Evolutionary conservation across 202 grass and related monocot genomes (phyloP), one percentile per base, ranked within the genome.

Genomic region (Setaria viridis): DNA sequence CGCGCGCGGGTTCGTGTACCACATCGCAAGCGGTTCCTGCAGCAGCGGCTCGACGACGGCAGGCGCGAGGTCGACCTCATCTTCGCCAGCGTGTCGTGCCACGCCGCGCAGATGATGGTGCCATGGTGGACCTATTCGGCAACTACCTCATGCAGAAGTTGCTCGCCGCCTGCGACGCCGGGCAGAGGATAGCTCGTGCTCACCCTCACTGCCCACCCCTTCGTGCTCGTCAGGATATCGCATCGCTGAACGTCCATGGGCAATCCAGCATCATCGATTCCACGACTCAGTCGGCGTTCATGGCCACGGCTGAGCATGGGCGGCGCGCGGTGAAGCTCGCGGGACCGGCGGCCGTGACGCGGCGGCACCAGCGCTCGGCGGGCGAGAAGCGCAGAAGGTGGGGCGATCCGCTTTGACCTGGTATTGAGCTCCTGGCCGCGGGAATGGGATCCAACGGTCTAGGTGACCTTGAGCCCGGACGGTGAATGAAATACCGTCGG

Each of bases 101-200:
- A 94, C 78, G 72, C 80, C 62, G 81, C 89, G 16, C 85, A 96
- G 91, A 91, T 99, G 25, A 25, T 25, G 25, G 25, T 25, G 25
- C 25, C 19, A 94, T 93, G 81, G 86, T 91, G 67, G 84, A 96
- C 64, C 93, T 85, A 0, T 99, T 94, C 59, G 97, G 97, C 20
- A 99, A 99, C 85, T 99, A 96, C 76, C 90, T 99, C 33, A 93
- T 96, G 86, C 96, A 99, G 92, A 99, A 96, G 88, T 80, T 99
- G 48, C 83, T 99, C 77, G 72, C 88, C 66, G 78, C 91, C 9
- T 99, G 93, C 74, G 77, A 79, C 83, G 87, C 86, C 73, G 91
- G 86, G 68, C 93, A 99, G 70, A 86, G 92, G 85, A 92, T 77
- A 88, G 21, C 84, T 99, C 58, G 71, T 96, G 41, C 73, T 72